These are phyloP conservation scores for Paecilomyces sp. DNA, from an alignment of 2,329 filamentous ascomycete genomes.

Conservation along the genomic window DNA sequence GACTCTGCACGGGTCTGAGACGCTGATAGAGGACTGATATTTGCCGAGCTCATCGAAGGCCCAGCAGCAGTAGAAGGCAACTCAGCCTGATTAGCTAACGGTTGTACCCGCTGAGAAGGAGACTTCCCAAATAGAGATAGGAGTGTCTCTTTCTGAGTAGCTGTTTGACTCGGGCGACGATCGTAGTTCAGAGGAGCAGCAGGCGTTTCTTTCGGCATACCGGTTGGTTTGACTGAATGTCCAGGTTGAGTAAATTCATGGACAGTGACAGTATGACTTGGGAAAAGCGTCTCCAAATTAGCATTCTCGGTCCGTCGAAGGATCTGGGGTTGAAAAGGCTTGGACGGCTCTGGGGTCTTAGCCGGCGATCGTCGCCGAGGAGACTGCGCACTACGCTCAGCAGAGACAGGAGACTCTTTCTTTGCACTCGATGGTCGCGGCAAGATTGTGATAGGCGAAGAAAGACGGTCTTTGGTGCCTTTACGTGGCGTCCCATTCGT, in stretches of 20 bases:
- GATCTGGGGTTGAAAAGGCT: constrained; percentile 48
- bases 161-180: constrained; percentile 34
- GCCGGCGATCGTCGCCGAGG: constrained; percentile 12
- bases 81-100: constrained; percentile 13
- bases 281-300: constrained; percentile 21
- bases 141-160: constrained; percentile 42
- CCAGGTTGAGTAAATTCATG: constrained; percentile 13
- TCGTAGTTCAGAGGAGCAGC: constrained; percentile 19
- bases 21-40: constrained; percentile 13
- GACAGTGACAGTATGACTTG: constrained; percentile 17
- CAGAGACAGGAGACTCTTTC: constrained; percentile 15
- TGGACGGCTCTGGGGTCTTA: constrained; percentile 28
- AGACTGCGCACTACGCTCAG: constrained; percentile 7
- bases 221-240: constrained; percentile 4
- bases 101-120: constrained; percentile 15
- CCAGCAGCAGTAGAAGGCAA: constrained; percentile 12
- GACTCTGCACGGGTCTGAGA: constrained; percentile 12
- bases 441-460: constrained; percentile 32
- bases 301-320: constrained; percentile 42
- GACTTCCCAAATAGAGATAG: constrained; percentile 59
- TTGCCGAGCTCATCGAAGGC: constrained; percentile 13
- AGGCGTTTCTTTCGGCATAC: constrained; percentile 10
- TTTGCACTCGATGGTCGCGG: constrained; percentile 25
- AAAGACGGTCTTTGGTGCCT: constrained; percentile 13
- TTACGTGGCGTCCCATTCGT: constrained; percentile 16